Evolutionary conservation across 2,329 filamentous ascomycete genomes (phyloP).

Genomic region (Alternaria tenuissima): DNA sequence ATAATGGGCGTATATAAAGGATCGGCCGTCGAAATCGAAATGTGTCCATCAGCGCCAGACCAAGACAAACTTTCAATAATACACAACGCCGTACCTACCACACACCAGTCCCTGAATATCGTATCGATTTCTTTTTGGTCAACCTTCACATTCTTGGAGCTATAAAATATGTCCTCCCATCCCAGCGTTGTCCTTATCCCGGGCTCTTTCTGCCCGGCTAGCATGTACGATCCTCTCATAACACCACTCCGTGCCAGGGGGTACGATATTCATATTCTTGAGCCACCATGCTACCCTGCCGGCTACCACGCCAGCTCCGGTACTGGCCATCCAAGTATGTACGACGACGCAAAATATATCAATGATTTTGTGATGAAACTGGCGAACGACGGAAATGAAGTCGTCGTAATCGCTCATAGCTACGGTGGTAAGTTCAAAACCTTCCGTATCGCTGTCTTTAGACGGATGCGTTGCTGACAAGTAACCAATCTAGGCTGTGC

Average conservation of each 20-base stretch:
- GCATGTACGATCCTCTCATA: conserved; percentile 27
- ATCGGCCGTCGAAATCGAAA: not conserved
- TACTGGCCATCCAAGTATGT: conserved; percentile 25
- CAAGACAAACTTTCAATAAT: not conserved
- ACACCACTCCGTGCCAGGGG: conserved; percentile 20
- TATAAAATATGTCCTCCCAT: conserved; percentile 16
- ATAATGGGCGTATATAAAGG: not conserved
- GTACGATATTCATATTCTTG: conserved; percentile 23
- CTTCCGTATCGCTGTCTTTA: not conserved
- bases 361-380: conserved; percentile 29
- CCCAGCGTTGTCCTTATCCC: conserved; percentile 35
- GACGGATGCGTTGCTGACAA: not conserved
- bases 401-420: conserved; percentile 50
- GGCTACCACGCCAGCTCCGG: conserved; percentile 13
- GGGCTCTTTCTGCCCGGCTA: conserved; percentile 32
- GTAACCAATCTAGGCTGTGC: conserved; percentile 21
- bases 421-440: conserved; percentile 42
- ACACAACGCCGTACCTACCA: not conserved
- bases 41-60: not conserved
- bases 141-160: not conserved
- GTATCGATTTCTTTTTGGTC: not conserved
- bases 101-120: not conserved
- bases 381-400: conserved; percentile 45
- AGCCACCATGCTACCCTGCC: conserved; percentile 23
- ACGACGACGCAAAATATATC: conserved; percentile 45